Percentiles rank a stretch among this genome's conserved stretches.
Evolutionary conservation across 139 green algal species (phyloP).

Genomic region (Bryopsis sp.): DNA sequence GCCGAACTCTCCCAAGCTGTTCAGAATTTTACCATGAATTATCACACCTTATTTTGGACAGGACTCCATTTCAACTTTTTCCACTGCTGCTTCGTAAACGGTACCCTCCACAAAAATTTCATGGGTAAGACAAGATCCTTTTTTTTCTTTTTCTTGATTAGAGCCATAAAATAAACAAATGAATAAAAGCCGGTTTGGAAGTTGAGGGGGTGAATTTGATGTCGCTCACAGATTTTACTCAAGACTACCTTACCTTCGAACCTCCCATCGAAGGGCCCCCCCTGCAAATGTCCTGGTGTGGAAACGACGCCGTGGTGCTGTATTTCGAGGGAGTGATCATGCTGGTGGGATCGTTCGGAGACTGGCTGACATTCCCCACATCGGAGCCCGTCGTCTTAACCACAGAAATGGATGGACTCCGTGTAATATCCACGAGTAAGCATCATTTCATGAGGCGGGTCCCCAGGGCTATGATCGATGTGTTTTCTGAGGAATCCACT

Average conservation of each 20-base stretch:
- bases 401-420: slow-evolving; percentile 60
- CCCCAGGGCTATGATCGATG: slow-evolving; percentile 27
- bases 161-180: neutral
- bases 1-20: too few relatives aligned
- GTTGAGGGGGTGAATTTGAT: neutral
- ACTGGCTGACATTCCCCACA: slow-evolving; percentile 32
- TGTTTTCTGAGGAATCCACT: slow-evolving; percentile 13
- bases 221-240: slow-evolving; percentile 47
- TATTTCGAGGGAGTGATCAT: slow-evolving; percentile 63
- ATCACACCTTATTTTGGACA: neutral
- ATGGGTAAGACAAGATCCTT: neutral
- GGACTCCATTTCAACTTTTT: slow-evolving; percentile 1
- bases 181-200: neutral
- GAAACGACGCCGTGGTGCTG: slow-evolving; percentile 65
- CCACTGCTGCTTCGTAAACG: too few relatives aligned
- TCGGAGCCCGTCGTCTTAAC: slow-evolving; percentile 29
- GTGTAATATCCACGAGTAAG: slow-evolving; percentile 38
- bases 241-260: slow-evolving; percentile 46
- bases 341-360: slow-evolving; percentile 57
- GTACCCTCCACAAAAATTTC: neutral
- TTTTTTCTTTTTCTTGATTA: neutral
- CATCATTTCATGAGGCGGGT: slow-evolving; percentile 60
- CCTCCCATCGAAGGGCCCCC: slow-evolving; percentile 42
- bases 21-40: too few relatives aligned
- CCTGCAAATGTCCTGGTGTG: slow-evolving; percentile 70